A percentile compares a stretch with the other conserved stretches of the same genome.
Evolutionary conservation across 805 yeast genomes (phyloP).

Genomic region (Candida nonsorbophila): DNA sequence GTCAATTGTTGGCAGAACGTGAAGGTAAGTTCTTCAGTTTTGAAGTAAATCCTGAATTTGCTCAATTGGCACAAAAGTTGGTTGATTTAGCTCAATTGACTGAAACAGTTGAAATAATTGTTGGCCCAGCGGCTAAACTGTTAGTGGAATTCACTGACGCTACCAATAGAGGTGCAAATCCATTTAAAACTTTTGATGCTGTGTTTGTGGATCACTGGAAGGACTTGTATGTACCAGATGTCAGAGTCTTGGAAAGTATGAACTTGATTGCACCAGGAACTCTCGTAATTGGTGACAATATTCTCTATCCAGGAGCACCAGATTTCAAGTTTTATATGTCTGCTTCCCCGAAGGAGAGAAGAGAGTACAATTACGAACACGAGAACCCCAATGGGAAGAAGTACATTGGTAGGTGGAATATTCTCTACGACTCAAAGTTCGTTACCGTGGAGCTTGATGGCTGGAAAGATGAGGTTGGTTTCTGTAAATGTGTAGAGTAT

Average conservation of each 20-base stretch:
- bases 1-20: constrained; percentile 15
- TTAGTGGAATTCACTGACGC: constrained; percentile 19
- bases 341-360: constrained; percentile 31
- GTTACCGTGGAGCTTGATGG: constrained; percentile 5
- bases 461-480: neutral
- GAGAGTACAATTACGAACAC: constrained; percentile 17
- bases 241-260: constrained; percentile 35
- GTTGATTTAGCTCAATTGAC: constrained; percentile 30
- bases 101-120: constrained; percentile 21
- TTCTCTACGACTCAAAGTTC: constrained; percentile 27
- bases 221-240: constrained; percentile 33
- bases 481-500: neutral
- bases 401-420: constrained; percentile 31
- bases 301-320: constrained; percentile 29
- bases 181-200: constrained; percentile 21
- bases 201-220: constrained; percentile 39
- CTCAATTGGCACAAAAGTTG: constrained; percentile 20
- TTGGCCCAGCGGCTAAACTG: constrained; percentile 25
- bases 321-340: constrained; percentile 35
- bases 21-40: constrained; percentile 27
- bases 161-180: constrained; percentile 5
- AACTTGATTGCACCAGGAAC: constrained; percentile 37
- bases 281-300: constrained; percentile 33
- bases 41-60: constrained; percentile 25
- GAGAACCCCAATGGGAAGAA: constrained; percentile 21